Evolutionary conservation across 805 yeast species (phyloP), one percentile per base, ranked within the genome.

Genomic region (Zygosaccharomyces gambellarensis): DNA sequence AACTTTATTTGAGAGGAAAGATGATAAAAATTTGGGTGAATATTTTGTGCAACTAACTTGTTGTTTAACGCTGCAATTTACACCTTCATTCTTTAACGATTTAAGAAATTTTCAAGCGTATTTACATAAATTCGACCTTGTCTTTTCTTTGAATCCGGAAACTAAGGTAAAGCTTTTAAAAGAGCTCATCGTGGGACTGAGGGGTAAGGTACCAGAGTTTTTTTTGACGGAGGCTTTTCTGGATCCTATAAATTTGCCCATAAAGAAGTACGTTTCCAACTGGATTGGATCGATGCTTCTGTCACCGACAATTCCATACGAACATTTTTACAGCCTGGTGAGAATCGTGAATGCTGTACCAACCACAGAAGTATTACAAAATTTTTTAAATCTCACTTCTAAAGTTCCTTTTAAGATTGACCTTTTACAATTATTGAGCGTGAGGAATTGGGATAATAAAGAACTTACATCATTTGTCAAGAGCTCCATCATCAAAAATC

Each of bases 251-350:
- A 59, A 61, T 40, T 14, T 28, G 5, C 6, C 28, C 6, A 49
- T 52, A 11, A 48, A 30, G 29, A 28, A 32, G 10, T 62, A 61
- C 29, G 49, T 57, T 11, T 52, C 53, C 3, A 62, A 63, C 43
- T 51, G 59, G 57, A 49, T 62, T 22, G 59, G 64, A 7, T 59
- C 67, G 4, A 57, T 52, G 42, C 43, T 62, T n/a, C 43, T 61
- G 19, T 50, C 61, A 4, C 48, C 55, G 7, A 49, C 43, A 25
- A 51, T 62, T 42, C 29, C 57, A n/a, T 10, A 46, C 7, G 36
- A 19, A 5, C 59, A 54, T 8, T 49, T 57, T 31, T 29, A 40
- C n/a, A 40, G 54, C n/a, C 46, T 63, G 5, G 42, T 55, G 6
- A 46, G 43, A 11, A 54, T 59, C 27, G 57, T 61, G 17, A 43